Evolutionary conservation across 129 eudicot genomes (phyloP), one percentile per base, ranked within the genome.

Genomic region (Lonicera japonica): DNA sequence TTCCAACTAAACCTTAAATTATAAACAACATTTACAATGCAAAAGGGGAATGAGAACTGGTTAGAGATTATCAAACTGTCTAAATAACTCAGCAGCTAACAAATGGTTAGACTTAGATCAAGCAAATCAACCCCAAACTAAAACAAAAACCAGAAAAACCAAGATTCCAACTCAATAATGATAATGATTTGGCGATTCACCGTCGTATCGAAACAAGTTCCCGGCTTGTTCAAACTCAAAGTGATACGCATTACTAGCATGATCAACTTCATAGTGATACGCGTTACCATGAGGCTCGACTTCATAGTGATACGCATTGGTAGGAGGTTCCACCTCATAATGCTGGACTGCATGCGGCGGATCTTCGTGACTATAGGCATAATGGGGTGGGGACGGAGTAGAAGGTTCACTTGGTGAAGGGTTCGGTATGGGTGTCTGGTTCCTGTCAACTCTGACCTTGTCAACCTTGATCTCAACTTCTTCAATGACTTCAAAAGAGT

Each of bases 401-500:
- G 72, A 57, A 4, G 61, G 75, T 50, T 65, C 69, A 5, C 82
- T 79, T n/a, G n/a, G n/a, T 5, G 83, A 68, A 73, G 73, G 79
- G 65, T 76, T 76, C 1, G 75, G 67, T 39, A 25, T 41, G 40
- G 61, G 74, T 45, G 73, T 65, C 15, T 69, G 80, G 63, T 63
- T 73, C 70, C 76, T 80, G 19, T 92, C 99, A 7, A 84, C 83
- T 52, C 63, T 75, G 11, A 84, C 84, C n/a, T n/a, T n/a, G n/a
- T n/a, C n/a, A n/a, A n/a, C n/a, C n/a, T n/a, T n/a, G n/a, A n/a
- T n/a, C 50, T 92, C 99, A 39, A 68, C 76, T 65, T 80, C 58
- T 51, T 88, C 91, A 25, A 85, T 83, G 79, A 82, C 92, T 57
- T 92, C 89, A 68, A 85, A 85, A 14, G 96, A 82, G 60, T 10